A percentile compares a stretch with the other conserved stretches of the same genome.
Conservation (phyloP, 768 basidiomycete genomes). For the Pulveroboletus sp. region DNA sequence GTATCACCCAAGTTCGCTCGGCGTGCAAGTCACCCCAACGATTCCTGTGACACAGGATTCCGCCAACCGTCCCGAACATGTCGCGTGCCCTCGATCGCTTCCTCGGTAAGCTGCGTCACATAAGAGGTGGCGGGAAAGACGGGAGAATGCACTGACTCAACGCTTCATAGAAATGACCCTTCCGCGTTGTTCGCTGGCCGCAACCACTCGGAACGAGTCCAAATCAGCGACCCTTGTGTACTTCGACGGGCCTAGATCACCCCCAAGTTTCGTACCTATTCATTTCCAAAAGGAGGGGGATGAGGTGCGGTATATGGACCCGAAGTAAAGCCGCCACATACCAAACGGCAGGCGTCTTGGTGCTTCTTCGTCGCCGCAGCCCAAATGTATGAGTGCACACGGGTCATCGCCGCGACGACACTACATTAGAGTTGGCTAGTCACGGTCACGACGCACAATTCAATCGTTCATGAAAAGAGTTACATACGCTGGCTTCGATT, state of each 20-base stretch:
- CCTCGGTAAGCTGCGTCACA: background rate
- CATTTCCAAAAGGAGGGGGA: background rate
- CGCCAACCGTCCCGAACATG: background rate
- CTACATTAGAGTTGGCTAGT: background rate
- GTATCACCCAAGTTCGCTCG: background rate
- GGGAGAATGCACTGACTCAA: background rate
- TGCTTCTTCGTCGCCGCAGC: background rate
- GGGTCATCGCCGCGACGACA: background rate
- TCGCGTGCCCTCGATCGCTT: background rate
- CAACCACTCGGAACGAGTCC: background rate
- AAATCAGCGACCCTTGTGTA: background rate
- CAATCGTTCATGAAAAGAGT: background rate
- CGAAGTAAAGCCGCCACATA: background rate
- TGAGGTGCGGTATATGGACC: background rate
- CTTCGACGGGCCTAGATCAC: background rate
- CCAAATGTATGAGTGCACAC: background rate
- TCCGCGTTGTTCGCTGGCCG: background rate
- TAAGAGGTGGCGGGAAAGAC: background rate
- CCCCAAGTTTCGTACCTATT: conserved; percentile 4
- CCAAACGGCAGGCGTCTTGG: background rate
- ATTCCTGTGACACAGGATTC: too few species aligned
- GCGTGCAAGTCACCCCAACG: too few species aligned
- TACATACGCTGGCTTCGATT: conserved; percentile 1
- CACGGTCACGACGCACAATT: background rate
- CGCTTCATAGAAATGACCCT: too few species aligned